phyloP scores from a whole-genome alignment of 805 yeast genomes.

The Limtongozyma cylindracea region DNA sequence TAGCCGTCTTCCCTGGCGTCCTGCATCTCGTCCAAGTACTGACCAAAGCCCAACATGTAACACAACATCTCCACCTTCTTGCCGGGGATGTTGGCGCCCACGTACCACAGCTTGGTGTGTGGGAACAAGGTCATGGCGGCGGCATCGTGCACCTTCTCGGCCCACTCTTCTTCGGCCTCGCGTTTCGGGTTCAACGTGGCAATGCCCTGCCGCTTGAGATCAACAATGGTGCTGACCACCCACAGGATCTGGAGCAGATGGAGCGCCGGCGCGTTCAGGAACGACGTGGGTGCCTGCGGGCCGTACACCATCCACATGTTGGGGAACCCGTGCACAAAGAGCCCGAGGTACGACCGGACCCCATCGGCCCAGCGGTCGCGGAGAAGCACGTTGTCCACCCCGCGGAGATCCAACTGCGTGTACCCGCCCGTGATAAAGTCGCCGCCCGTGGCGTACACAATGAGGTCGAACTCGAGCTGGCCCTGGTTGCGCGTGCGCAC shows the following conservation, averaged over 20 bases:
- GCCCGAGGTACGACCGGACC: slow-evolving; percentile 5
- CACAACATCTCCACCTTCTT: too few species aligned
- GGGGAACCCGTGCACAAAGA: slow-evolving; percentile 5
- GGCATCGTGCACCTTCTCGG: slow-evolving; percentile 3
- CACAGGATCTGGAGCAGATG: slow-evolving; percentile 5
- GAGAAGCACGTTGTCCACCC: slow-evolving; percentile 1
- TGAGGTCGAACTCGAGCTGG: slow-evolving; percentile 2
- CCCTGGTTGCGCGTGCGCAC: slow-evolving; percentile 2
- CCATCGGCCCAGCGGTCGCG: slow-evolving; percentile 5
- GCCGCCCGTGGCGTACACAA: slow-evolving; percentile 4
- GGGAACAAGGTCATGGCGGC: slow-evolving; percentile 4
- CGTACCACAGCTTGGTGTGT: slow-evolving; percentile 5
- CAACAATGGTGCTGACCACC: slow-evolving; percentile 3
- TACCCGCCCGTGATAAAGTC: slow-evolving; percentile 5
- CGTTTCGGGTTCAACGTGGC: slow-evolving; percentile 2
- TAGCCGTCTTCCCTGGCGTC: too few species aligned
- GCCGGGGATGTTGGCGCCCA: slow-evolving; percentile 9
- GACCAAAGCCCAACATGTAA: too few species aligned
- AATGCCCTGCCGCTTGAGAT: slow-evolving; percentile 1
- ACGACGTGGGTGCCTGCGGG: slow-evolving; percentile 8
- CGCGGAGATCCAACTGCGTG: slow-evolving; percentile 1
- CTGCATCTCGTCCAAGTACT: too few species aligned
- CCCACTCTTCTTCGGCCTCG: slow-evolving; percentile 4
- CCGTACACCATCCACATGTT: slow-evolving; percentile 8
- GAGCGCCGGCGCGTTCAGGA: slow-evolving; percentile 7